phyloP scores from a whole-genome alignment of 495 filamentous ascomycete genomes.

The Xylaria scruposa region DNA sequence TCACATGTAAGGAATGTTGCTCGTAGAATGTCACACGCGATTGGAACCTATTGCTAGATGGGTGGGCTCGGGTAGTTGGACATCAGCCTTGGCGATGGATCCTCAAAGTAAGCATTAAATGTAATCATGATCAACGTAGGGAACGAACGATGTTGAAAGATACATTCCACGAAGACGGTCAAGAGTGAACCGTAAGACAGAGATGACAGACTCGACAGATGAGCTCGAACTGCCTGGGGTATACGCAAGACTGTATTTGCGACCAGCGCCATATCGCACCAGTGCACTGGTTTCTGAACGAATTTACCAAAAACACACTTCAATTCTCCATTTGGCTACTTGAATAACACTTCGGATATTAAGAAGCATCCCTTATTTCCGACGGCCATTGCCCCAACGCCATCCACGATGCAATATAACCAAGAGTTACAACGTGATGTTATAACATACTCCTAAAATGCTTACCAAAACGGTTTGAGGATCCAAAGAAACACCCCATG shows the following conservation, averaged over 20 bases:
- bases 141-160: background rate
- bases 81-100: too few relatives aligned
- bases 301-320: background rate
- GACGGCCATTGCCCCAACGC: slow-evolving; percentile 14
- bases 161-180: background rate
- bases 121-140: background rate
- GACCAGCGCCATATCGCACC: background rate
- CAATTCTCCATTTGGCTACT: background rate
- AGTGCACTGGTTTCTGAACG: background rate
- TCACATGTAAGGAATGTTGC: background rate
- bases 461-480: background rate
- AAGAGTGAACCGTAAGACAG: background rate
- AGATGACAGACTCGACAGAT: background rate
- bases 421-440: background rate
- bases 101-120: background rate
- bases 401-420: slow-evolving; percentile 12
- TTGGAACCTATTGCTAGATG: background rate
- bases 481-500: background rate
- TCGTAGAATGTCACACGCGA: background rate
- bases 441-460: background rate
- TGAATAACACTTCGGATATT: background rate
- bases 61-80: too few relatives aligned
- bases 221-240: background rate
- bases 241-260: background rate
- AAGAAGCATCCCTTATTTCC: background rate